Conservation (phyloP, 106 monocot species). For the Dendrobium chrysotoxum region DNA sequence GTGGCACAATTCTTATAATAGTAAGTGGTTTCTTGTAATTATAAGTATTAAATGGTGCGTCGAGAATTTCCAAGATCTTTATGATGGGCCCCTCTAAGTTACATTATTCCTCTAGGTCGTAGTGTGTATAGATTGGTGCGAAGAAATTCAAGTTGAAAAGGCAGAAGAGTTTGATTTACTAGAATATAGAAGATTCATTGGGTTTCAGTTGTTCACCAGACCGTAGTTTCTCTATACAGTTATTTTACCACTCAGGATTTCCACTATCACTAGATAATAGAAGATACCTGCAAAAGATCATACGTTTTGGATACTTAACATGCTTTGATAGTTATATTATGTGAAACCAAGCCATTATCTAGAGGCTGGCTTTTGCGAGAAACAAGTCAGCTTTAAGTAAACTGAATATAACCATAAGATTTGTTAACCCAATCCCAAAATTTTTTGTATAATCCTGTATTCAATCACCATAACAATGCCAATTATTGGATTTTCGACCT, state of each 20-base stretch:
- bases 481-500: no score
- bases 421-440: background rate
- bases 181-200: background rate
- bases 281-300: background rate
- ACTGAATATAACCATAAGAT: background rate
- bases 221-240: background rate
- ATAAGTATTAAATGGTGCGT: background rate
- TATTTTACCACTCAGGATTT: background rate
- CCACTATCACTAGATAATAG: background rate
- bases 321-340: background rate
- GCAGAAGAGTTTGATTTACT: background rate
- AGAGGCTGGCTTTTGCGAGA: background rate
- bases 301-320: background rate
- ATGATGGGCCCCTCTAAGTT: background rate
- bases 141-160: background rate
- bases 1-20: background rate
- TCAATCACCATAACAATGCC: no score
- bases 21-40: background rate
- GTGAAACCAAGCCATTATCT: background rate
- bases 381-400: background rate
- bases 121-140: background rate
- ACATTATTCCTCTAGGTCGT: background rate
- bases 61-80: background rate
- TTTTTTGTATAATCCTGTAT: no score
- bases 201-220: background rate